These are phyloP conservation scores for Sphaerulina musiva DNA, from an alignment of 2,329 filamentous ascomycete species.

Conservation along the genomic window DNA sequence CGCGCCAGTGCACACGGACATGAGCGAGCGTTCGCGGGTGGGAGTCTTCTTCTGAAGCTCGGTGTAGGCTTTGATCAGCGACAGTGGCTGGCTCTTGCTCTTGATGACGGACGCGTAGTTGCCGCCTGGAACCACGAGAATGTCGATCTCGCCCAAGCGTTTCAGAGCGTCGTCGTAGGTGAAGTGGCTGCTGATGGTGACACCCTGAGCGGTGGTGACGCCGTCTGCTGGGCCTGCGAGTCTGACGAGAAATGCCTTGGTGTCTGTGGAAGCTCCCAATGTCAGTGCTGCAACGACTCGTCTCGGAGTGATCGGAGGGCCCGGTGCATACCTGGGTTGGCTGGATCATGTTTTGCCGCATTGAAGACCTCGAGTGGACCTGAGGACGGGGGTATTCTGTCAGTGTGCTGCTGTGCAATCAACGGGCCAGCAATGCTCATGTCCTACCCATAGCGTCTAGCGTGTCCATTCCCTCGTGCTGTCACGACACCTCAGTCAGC, in stretches of 20 bases:
- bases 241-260: constrained; percentile 50
- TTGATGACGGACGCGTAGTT: constrained; percentile 58
- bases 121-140: constrained; percentile 72
- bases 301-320: neutral
- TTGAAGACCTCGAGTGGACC: constrained; percentile 54
- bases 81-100: constrained; percentile 59
- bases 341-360: constrained; percentile 48
- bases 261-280: constrained; percentile 33
- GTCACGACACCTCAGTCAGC: constrained; percentile 38
- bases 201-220: constrained; percentile 54
- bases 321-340: constrained; percentile 36
- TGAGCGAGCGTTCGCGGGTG: constrained; percentile 69
- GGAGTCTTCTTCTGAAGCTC: constrained; percentile 76
- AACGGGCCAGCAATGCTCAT: neutral
- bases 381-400: constrained; percentile 38
- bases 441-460: constrained; percentile 43
- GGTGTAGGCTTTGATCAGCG: constrained; percentile 67
- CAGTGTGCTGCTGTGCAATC: constrained; percentile 20
- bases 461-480: constrained; percentile 26
- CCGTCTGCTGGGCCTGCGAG: constrained; percentile 43
- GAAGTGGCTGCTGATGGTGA: constrained; percentile 66
- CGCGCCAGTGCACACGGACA: constrained; percentile 73
- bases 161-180: constrained; percentile 72
- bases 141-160: constrained; percentile 66
- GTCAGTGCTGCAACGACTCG: constrained; percentile 1